phyloP scores from a whole-genome alignment of 2,329 filamentous ascomycete species.

The Colletotrichum truncatum region DNA sequence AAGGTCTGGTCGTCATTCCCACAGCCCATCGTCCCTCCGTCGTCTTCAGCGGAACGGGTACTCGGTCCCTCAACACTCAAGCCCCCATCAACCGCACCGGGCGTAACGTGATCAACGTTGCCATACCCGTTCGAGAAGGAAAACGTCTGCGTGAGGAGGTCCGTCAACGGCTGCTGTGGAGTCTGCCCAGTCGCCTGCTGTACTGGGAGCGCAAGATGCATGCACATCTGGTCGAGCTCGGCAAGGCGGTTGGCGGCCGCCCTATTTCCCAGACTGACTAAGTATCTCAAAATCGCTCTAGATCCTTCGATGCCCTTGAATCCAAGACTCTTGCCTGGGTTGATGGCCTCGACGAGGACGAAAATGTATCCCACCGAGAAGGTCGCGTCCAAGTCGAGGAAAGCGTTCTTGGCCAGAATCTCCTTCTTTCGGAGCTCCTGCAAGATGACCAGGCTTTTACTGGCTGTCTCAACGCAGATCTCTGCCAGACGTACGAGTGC shows the following conservation, averaged over 20 bases:
- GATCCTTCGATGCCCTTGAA: conserved; percentile 13
- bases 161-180: not conserved
- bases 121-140: not conserved
- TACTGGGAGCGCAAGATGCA: conserved; percentile 5
- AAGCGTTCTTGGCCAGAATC: conserved; percentile 17
- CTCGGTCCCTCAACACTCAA: not conserved
- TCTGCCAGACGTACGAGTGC: conserved; percentile 9
- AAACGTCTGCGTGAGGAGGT: not conserved
- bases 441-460: conserved; percentile 17
- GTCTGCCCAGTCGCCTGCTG: not conserved
- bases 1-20: not conserved
- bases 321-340: conserved; percentile 4
- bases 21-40: no score
- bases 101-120: not conserved
- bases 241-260: conserved; percentile 13
- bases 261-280: conserved; percentile 17
- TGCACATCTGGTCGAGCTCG: conserved; percentile 26
- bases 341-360: conserved; percentile 25
- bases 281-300: conserved; percentile 1
- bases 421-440: conserved; percentile 13
- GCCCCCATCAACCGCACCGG: no score
- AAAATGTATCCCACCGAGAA: conserved; percentile 26
- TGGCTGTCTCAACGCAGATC: conserved; percentile 23
- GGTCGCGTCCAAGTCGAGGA: conserved; percentile 13
- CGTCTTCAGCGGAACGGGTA: not conserved